Percentiles rank a stretch among this genome's conserved stretches.
Conservation (phyloP, 208 protist species). For the Trypanosoma scelopori region DNA sequence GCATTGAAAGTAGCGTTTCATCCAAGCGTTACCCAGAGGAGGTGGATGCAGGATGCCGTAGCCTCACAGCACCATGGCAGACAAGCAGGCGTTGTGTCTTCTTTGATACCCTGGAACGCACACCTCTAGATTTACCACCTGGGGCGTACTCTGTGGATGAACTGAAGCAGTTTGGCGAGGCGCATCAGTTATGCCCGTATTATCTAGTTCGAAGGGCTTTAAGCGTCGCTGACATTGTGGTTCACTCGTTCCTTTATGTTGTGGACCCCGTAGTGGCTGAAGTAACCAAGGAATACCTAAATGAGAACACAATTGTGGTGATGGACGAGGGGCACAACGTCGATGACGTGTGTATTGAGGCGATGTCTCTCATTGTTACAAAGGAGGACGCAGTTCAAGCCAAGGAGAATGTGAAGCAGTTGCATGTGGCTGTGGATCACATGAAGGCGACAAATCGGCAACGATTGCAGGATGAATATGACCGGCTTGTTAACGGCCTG, state of each 20-base stretch:
- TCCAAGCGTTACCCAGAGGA: constrained; percentile 64
- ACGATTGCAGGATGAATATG: constrained; percentile 93
- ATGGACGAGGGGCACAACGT: constrained; percentile 99
- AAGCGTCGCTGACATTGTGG: constrained; percentile 95
- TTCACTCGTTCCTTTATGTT: constrained; percentile 99
- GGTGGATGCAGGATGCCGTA: constrained; percentile 94
- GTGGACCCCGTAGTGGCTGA: constrained; percentile 98
- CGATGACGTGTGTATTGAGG: constrained; percentile 99
- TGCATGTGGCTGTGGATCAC: constrained; percentile 67
- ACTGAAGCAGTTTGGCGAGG: constrained; percentile 90
- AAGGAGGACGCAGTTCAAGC: constrained; percentile 83
- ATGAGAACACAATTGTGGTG: constrained; percentile 97
- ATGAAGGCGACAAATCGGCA: constrained; percentile 88
- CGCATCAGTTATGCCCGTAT: constrained; percentile 95
- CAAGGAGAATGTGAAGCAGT: constrained; percentile 82
- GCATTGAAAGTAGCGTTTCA: constrained; percentile 91
- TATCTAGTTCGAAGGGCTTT: constrained; percentile 88
- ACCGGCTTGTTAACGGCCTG: constrained; percentile 90
- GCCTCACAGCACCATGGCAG: constrained; percentile 94
- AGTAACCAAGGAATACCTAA: constrained; percentile 90
- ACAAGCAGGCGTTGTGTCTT: constrained; percentile 62
- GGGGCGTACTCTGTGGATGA: constrained; percentile 98
- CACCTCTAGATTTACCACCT: constrained; percentile 69
- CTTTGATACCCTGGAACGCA: constrained; percentile 76
- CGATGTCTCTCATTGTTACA: constrained; percentile 96